phyloP scores from a whole-genome alignment of 2,329 filamentous ascomycete genomes.

The Monosporascus sp. region DNA sequence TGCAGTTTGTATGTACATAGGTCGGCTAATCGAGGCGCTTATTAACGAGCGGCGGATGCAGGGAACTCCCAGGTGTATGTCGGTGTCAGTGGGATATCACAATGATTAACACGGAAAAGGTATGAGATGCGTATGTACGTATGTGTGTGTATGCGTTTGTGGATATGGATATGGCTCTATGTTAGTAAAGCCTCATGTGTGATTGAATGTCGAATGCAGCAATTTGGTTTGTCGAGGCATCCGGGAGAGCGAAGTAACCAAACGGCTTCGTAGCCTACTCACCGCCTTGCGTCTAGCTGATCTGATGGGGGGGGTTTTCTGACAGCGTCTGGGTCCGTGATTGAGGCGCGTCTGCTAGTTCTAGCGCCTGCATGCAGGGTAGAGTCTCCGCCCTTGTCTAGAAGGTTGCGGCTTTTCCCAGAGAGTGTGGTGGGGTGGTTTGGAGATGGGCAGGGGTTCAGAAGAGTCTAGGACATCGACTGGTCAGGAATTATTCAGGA shows the following conservation, averaged over 20 bases:
- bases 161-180: conserved; percentile 3
- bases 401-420: background rate
- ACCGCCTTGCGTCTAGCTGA: conserved; percentile 29
- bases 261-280: conserved; percentile 32
- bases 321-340: conserved; percentile 19
- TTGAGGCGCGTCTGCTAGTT: conserved; percentile 13
- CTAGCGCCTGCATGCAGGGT: conserved; percentile 21
- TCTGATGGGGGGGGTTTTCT: conserved; percentile 13
- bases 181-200: conserved; percentile 7
- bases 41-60: no score
- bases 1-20: no score
- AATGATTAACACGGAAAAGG: background rate
- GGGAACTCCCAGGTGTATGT: no score
- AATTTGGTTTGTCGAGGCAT: conserved; percentile 20
- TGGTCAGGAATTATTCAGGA: background rate
- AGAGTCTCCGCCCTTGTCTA: background rate
- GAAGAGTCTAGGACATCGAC: background rate
- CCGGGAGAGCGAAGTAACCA: conserved; percentile 17
- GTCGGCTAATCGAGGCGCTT: no score
- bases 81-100: no score
- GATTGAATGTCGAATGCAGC: conserved; percentile 13
- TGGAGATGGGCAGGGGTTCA: background rate
- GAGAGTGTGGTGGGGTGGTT: background rate
- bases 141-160: background rate
- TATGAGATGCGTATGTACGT: background rate